Conservation (phyloP, 2,329 filamentous ascomycete genomes). For the Exophiala mesophila region DNA sequence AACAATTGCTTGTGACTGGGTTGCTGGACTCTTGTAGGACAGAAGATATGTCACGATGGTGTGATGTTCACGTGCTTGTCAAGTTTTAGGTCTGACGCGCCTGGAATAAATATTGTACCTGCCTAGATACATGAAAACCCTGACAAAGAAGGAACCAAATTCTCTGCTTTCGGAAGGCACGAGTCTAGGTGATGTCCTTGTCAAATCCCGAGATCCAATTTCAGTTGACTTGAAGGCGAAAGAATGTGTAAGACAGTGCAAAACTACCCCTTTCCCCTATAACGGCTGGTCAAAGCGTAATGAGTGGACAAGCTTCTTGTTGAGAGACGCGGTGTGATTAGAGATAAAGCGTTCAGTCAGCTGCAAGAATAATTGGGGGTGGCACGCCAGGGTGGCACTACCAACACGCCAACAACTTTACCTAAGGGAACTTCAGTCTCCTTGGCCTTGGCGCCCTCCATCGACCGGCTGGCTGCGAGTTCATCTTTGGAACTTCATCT, state of each 20-base stretch:
- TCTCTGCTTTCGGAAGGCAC: too few relatives aligned
- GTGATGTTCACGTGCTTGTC: background rate
- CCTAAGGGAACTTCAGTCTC: background rate
- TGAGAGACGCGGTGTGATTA: background rate
- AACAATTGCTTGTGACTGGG: too few relatives aligned
- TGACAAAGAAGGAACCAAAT: background rate
- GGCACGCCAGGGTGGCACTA: background rate
- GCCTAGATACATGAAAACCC: background rate
- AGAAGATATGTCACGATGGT: background rate
- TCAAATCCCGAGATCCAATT: too few relatives aligned
- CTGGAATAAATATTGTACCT: background rate
- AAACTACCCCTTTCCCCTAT: conserved; percentile 3
- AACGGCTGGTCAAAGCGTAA: conserved; percentile 4
- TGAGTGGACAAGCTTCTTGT: too few relatives aligned
- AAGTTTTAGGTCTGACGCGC: background rate
- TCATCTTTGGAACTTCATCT: conserved; percentile 17
- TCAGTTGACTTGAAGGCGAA: too few relatives aligned
- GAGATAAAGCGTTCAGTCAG: background rate
- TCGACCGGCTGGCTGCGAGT: conserved; percentile 7
- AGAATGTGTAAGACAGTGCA: too few relatives aligned
- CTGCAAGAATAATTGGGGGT: background rate
- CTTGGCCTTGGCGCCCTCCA: conserved; percentile 7
- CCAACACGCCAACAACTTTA: background rate
- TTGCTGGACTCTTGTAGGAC: too few relatives aligned
- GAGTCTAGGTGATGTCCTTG: too few relatives aligned